Evolutionary conservation across 441 rosid species (phyloP).

Genomic region (Sinapis alba): DNA sequence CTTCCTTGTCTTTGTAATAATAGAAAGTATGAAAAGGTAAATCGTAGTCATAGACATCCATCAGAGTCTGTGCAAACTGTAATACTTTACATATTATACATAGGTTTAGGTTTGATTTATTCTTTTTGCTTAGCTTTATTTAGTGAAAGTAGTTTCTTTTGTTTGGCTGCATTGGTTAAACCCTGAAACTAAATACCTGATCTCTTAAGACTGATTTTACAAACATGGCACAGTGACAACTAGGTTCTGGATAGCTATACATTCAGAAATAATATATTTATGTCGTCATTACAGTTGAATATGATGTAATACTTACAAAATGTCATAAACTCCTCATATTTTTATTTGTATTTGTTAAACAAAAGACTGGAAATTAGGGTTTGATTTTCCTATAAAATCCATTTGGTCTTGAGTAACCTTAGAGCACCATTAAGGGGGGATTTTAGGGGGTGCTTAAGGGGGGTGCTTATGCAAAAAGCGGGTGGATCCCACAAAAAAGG

Average conservation of each 20-base stretch:
- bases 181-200: conserved; percentile 24
- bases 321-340: neutral
- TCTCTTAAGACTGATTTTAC: conserved; percentile 5
- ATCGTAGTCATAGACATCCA: conserved; percentile 29
- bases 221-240: conserved; percentile 4
- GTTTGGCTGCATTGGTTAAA: conserved; percentile 26
- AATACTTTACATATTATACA: neutral
- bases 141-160: conserved; percentile 34
- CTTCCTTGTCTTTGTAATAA: conserved; percentile 10
- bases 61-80: conserved; percentile 32
- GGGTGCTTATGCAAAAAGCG: too few relatives aligned
- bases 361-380: neutral
- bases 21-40: conserved; percentile 34
- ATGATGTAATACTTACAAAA: neutral
- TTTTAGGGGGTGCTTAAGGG: too few relatives aligned
- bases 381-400: neutral
- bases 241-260: neutral
- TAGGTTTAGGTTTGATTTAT: conserved; percentile 35
- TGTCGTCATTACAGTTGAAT: neutral
- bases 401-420: neutral
- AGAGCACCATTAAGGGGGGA: too few relatives aligned
- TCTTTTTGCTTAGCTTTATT: conserved; percentile 38
- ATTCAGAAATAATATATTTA: neutral
- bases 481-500: too few relatives aligned
- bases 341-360: neutral